These are phyloP conservation scores for Draba incana DNA, from an alignment of 345 rosid genomes.

Conservation along the genomic window DNA sequence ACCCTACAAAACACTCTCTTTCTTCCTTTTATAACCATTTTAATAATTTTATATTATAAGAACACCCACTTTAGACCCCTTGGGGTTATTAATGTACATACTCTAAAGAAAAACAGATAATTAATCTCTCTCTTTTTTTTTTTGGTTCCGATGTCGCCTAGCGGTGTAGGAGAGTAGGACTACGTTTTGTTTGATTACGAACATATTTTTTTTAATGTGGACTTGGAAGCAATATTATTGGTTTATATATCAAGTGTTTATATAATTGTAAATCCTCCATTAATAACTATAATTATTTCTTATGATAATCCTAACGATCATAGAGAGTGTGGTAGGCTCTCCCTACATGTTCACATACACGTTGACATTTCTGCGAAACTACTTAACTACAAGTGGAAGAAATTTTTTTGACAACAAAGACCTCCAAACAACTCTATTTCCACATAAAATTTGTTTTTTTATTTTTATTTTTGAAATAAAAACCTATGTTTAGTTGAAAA, in stretches of 20 bases:
- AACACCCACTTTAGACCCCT: too few species aligned
- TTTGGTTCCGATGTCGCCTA: not conserved
- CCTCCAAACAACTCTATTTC: slow-evolving; percentile 38
- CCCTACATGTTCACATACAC: slow-evolving; percentile 34
- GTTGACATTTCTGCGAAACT: slow-evolving; percentile 29
- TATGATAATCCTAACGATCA: not conserved
- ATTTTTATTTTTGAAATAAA: not conserved
- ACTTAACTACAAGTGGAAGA: not conserved
- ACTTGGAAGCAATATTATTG: not conserved
- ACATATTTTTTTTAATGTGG: not conserved
- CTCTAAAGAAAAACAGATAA: too few species aligned
- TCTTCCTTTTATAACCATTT: too few species aligned
- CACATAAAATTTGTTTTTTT: slow-evolving; percentile 37
- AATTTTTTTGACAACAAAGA: slow-evolving; percentile 25
- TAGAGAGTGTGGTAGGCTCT: slow-evolving; percentile 28
- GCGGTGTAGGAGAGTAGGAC: not conserved
- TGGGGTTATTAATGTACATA: too few species aligned
- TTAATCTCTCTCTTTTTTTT: too few species aligned
- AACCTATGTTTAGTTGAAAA: too few species aligned
- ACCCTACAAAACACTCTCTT: too few species aligned
- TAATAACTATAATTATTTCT: not conserved
- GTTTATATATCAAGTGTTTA: not conserved
- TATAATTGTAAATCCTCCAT: not conserved
- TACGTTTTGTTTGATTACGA: slow-evolving; percentile 9
- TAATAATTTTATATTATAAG: too few species aligned